Evolutionary conservation across 768 basidiomycete species (phyloP), one percentile per base, ranked within the genome.

Genomic region (Lyophyllum shimeji): DNA sequence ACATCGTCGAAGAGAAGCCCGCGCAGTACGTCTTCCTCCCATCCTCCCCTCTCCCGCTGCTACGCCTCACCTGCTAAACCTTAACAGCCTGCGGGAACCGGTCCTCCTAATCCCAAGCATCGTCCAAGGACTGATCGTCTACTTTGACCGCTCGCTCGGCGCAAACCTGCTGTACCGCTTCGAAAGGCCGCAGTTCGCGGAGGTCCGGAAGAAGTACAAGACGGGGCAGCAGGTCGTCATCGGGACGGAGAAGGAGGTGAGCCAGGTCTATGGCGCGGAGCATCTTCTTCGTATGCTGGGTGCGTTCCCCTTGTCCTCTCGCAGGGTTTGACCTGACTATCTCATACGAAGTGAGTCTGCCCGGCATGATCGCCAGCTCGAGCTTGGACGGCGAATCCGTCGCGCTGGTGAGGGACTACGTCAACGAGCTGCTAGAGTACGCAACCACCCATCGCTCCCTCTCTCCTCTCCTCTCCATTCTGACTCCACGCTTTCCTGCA

Each of bases 121-220:
- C 53, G 76, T 93, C 42, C 84, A 90, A 1, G 96, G 96, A 1
- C 78, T 98, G 11, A 83, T 86, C 48, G 81, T 90, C 44, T 98
- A 99, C 75, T 99, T 99, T 67, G 93, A 99, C 70, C 89, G 92
- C 29, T 87, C 93, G 0, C 81, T 93, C 1, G 90, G 96, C 4
- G 84, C 89, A 54, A 95, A 92, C 70, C 81, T 99, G 24, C 80
- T 98, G 3, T 99, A 98, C 67, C 87, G 94, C 18, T 95, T 96
- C 61, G 96, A 99, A 70, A 83, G 96, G n/a, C 84, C 85, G 6
- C 95, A 98, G 69, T 98, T 96, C 59, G 86, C 88, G 5, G 85
- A 88, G 46, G 81, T 92, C 21, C 82, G 90, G 43, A 85, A 87
- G 64, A 61, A 73, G 50, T 91, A 86, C 60, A 83, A 86, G 58